These are phyloP conservation scores for Tetrapyrgos nigripes DNA, from an alignment of 1,284 basidiomycete genomes.

Conservation along the genomic window DNA sequence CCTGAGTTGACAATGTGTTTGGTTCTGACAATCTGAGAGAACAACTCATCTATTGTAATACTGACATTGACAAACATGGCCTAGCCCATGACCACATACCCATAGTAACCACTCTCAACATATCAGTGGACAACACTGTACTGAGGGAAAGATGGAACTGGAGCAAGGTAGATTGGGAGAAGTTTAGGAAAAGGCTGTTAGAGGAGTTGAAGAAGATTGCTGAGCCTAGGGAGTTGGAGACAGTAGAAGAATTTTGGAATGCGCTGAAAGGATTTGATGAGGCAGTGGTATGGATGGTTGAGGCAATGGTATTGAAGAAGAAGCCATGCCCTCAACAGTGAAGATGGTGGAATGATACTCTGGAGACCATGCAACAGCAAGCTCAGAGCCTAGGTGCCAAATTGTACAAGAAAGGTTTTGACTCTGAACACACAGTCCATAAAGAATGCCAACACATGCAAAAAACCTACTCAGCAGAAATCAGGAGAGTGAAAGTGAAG, in stretches of 20 bases:
- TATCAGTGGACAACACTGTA: neutral
- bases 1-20: conserved; percentile 42
- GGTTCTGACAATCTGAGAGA: conserved; percentile 18
- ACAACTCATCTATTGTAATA: conserved; percentile 18
- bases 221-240: too few species aligned
- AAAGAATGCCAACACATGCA: conserved; percentile 1
- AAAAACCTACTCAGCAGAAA: conserved; percentile 26
- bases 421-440: conserved; percentile 26
- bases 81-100: conserved; percentile 3
- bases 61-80: neutral
- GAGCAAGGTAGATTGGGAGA: conserved; percentile 27
- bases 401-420: conserved; percentile 15
- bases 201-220: too few species aligned
- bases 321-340: conserved; percentile 27
- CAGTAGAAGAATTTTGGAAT: too few species aligned
- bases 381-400: conserved; percentile 20
- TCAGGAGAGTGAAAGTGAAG: conserved; percentile 24
- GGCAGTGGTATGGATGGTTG: too few species aligned
- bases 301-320: conserved; percentile 22
- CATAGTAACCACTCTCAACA: too few species aligned
- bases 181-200: conserved; percentile 17
- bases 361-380: conserved; percentile 16
- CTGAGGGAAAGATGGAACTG: conserved; percentile 21
- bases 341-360: conserved; percentile 36
- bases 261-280: too few species aligned